phyloP scores from a whole-genome alignment of 108 stramenopile species.

The Conticribra guillardii region DNA sequence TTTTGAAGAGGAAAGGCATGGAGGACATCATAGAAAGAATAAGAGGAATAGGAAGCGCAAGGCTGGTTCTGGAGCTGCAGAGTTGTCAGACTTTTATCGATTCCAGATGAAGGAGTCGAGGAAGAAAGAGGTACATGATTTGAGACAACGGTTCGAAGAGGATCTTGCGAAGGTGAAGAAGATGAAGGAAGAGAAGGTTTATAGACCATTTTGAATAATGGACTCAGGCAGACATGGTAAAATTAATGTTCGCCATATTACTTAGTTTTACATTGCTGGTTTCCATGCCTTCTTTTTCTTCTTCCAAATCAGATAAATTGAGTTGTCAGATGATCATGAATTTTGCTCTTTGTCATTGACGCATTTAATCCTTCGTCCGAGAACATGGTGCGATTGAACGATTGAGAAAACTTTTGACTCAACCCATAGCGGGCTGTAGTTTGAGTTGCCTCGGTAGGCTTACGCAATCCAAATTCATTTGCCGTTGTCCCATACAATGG shows the following conservation, averaged over 20 bases:
- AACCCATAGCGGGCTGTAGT: constrained; percentile 58
- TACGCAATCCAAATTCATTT: constrained; percentile 64
- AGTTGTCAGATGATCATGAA: constrained; percentile 47
- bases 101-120: constrained; percentile 78
- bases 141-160: constrained; percentile 75
- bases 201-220: constrained; percentile 66
- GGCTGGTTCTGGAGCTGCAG: constrained; percentile 48
- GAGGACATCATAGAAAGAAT: constrained; percentile 14
- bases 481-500: constrained; percentile 64
- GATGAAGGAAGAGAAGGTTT: constrained; percentile 81
- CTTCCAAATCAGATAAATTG: constrained; percentile 32
- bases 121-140: constrained; percentile 71
- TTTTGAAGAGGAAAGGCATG: constrained; percentile 49
- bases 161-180: constrained; percentile 80
- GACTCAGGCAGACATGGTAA: neutral
- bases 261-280: too few relatives aligned
- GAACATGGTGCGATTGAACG: constrained; percentile 63
- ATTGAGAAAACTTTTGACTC: constrained; percentile 67
- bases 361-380: constrained; percentile 73
- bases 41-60: constrained; percentile 74
- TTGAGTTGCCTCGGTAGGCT: constrained; percentile 62
- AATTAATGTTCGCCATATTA: neutral
- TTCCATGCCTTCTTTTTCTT: too few relatives aligned
- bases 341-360: constrained; percentile 47
- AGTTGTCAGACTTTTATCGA: constrained; percentile 82